Conservation (phyloP, 2,329 filamentous ascomycete species). For the Neonectria neomacrospora region DNA sequence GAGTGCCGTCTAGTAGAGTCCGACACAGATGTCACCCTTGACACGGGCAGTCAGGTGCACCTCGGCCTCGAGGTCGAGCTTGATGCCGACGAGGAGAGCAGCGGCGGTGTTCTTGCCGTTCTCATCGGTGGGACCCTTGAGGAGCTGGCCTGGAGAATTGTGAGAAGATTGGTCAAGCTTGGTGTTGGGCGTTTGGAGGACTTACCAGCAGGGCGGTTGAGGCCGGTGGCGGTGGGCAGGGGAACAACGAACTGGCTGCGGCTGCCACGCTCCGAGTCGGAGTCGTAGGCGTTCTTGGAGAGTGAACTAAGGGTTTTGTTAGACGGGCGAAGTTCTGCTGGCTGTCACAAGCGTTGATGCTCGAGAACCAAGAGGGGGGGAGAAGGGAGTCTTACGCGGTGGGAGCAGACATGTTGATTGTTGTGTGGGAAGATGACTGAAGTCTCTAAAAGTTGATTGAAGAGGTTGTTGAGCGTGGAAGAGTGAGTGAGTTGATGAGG, state of each 20-base stretch:
- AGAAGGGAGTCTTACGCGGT: slow-evolving; percentile 35
- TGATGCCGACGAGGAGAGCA: slow-evolving; percentile 69
- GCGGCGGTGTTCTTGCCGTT: slow-evolving; percentile 68
- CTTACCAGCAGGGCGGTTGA: slow-evolving; percentile 49
- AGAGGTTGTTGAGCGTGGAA: slow-evolving; percentile 36
- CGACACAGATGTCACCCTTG: slow-evolving; percentile 69
- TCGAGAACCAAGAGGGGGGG: not conserved
- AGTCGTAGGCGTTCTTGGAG: slow-evolving; percentile 45
- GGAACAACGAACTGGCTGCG: slow-evolving; percentile 44
- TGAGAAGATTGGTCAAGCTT: slow-evolving; percentile 12
- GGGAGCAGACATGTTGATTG: slow-evolving; percentile 44
- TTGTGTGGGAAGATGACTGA: slow-evolving; percentile 27
- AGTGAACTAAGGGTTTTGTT: slow-evolving; percentile 31
- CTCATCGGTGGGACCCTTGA: slow-evolving; percentile 67
- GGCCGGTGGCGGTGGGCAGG: slow-evolving; percentile 48
- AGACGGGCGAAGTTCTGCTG: slow-evolving; percentile 8
- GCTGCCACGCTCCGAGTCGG: slow-evolving; percentile 42
- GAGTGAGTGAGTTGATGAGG: slow-evolving; percentile 39
- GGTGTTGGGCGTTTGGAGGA: slow-evolving; percentile 31
- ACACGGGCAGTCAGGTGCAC: slow-evolving; percentile 70
- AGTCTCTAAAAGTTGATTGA: slow-evolving; percentile 31
- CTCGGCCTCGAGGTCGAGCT: slow-evolving; percentile 71
- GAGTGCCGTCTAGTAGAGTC: slow-evolving; percentile 39
- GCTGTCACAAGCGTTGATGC: slow-evolving; percentile 10
- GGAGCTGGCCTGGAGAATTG: slow-evolving; percentile 57